These are phyloP conservation scores for Conticribra guillardii DNA, from an alignment of 108 stramenopile genomes.

Conservation along the genomic window DNA sequence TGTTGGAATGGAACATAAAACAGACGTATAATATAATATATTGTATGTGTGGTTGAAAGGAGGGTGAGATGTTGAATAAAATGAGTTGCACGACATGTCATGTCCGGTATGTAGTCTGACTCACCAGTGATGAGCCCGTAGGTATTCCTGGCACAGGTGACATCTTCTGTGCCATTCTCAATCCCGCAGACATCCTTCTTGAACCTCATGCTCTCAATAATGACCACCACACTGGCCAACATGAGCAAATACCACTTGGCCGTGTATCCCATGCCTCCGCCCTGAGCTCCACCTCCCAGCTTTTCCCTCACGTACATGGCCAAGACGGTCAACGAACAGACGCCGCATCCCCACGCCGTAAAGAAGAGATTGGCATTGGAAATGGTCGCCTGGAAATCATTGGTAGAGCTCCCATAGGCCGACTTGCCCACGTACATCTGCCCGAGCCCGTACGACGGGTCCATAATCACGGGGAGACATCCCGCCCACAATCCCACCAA, in stretches of 20 bases:
- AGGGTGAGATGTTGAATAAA: too few relatives aligned
- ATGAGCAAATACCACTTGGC: conserved; percentile 46
- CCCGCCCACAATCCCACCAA: conserved; percentile 39
- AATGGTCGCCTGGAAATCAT: conserved; percentile 46
- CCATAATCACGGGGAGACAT: conserved; percentile 43
- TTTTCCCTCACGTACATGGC: conserved; percentile 45
- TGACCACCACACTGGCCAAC: conserved; percentile 43
- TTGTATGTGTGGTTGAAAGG: background rate
- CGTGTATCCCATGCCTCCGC: conserved; percentile 42
- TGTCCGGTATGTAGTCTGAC: too few relatives aligned
- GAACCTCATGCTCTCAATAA: conserved; percentile 48
- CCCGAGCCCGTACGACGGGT: conserved; percentile 43
- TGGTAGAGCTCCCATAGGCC: conserved; percentile 1
- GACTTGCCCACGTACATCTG: conserved; percentile 51
- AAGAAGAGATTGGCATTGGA: conserved; percentile 52
- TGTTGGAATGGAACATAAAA: background rate
- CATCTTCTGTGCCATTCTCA: conserved; percentile 27
- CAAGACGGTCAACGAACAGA: conserved; percentile 29
- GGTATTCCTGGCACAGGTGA: conserved; percentile 40
- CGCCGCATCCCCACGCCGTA: conserved; percentile 33
- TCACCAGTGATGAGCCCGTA: conserved; percentile 49
- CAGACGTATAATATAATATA: background rate
- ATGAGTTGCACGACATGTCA: too few relatives aligned
- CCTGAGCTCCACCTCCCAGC: conserved; percentile 29
- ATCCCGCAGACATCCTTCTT: conserved; percentile 48